Evolutionary conservation across 306 rosid species (phyloP), one percentile per base, ranked within the genome.

Genomic region (Medicago arabica): DNA sequence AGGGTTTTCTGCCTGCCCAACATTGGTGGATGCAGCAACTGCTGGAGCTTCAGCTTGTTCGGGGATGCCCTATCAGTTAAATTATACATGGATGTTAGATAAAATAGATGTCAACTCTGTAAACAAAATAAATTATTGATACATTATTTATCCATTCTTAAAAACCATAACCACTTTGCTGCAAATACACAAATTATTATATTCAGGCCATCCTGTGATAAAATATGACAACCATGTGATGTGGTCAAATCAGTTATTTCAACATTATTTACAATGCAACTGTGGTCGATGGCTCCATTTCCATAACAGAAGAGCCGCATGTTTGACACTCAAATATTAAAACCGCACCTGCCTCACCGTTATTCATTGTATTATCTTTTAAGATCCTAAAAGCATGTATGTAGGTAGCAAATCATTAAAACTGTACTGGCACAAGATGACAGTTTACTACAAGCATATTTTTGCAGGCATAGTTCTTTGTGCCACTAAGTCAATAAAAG

Each of bases 21-120:
- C 40, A 46, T 79, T 28, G 43, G 92, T 84, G 65, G 78, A 76
- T 76, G 47, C 83, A 71, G 87, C 85, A 69, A 80, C 80, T 69
- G 87, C 87, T 67, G 92, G 88, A 72, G 70, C 84, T 65, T 90
- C 92, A 55, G 87, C 87, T 88, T 89, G 92, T 74, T 90, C 95
- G 78, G 98, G 98, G 66, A 93, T 93, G 16, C 96, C 98, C 98
- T 93, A 60, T 50, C 49, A 51, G 44, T 71, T 47, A 59, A 70
- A 55, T 76, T 59, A 47, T 9, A 49, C 60, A 66, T 47, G 10
- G 34, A 17, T 15, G 46, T 75, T 49, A 19, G 62, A 28, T 58
- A 1, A 21, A 60, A 67, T 12, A 10, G 16, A 38, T 12, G 7
- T 9, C 2, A 4, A n/a, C 23, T 54, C 23, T 69, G 69, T n/a